These are phyloP conservation scores for Umbellularia californica DNA, from an alignment of 164 flowering plant genomes.

Conservation along the genomic window DNA sequence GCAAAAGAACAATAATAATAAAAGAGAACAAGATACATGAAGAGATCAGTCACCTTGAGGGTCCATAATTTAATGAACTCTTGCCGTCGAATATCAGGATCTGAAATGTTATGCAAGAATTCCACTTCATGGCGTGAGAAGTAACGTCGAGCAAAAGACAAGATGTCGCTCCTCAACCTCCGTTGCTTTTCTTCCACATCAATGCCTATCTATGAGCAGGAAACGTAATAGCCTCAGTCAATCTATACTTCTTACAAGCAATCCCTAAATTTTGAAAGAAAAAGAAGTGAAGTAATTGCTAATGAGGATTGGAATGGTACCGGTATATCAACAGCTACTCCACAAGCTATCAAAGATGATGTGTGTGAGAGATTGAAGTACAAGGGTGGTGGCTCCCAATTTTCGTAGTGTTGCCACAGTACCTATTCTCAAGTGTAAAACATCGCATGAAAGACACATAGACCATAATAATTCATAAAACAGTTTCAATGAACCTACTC, in stretches of 20 bases:
- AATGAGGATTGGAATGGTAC: conserved; percentile 29
- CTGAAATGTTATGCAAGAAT: conserved; percentile 44
- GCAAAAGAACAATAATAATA: no score
- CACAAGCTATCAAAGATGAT: conserved; percentile 91
- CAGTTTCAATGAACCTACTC: neutral
- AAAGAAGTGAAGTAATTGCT: neutral
- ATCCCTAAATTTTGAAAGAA: neutral
- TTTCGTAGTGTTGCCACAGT: conserved; percentile 49
- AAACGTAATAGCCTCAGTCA: conserved; percentile 5
- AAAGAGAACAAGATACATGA: neutral
- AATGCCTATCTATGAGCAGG: conserved; percentile 60
- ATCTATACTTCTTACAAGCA: neutral
- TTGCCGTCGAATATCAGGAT: conserved; percentile 56
- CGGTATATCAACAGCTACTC: conserved; percentile 59
- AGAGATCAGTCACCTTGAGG: conserved; percentile 55
- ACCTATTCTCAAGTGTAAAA: conserved; percentile 36
- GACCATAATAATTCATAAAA: neutral
- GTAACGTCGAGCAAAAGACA: conserved; percentile 74
- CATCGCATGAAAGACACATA: neutral
- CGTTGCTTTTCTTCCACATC: conserved; percentile 90
- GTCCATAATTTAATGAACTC: conserved; percentile 92
- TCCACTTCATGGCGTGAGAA: conserved; percentile 63
- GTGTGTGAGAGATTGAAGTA: conserved; percentile 92
- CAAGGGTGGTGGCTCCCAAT: conserved; percentile 44
- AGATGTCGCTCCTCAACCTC: conserved; percentile 39